phyloP scores from a whole-genome alignment of 208 protist genomes.

The Wallacemonas collosoma region DNA sequence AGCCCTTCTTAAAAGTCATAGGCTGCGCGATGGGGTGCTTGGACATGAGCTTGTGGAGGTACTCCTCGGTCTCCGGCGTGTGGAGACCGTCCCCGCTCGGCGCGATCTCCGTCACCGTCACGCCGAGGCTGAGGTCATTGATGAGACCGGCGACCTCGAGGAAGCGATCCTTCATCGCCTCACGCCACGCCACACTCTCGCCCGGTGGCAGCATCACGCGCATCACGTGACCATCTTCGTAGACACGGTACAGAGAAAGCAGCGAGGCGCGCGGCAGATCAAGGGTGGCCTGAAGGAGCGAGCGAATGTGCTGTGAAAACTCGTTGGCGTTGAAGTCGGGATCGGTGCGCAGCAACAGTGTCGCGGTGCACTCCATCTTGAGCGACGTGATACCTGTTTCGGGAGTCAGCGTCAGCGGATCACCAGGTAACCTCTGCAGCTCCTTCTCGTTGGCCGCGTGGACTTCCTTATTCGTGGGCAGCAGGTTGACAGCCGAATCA shows the following conservation, averaged over 20 bases:
- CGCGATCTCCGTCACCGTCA: constrained; percentile 78
- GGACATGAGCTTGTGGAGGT: constrained; percentile 73
- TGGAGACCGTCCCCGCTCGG: constrained; percentile 82
- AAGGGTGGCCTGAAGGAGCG: constrained; percentile 76
- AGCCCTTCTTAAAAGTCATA: constrained; percentile 85
- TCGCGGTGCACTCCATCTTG: constrained; percentile 73
- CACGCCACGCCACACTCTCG: constrained; percentile 78
- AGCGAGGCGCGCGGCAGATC: constrained; percentile 78
- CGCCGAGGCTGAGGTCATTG: constrained; percentile 76
- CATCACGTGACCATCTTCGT: constrained; percentile 88
- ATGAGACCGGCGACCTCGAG: constrained; percentile 73
- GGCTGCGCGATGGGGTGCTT: constrained; percentile 88
- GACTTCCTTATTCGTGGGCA: constrained; percentile 88
- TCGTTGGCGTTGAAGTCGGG: constrained; percentile 70
- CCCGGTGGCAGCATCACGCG: constrained; percentile 81
- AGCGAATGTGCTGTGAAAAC: constrained; percentile 73
- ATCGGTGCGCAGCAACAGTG: constrained; percentile 78
- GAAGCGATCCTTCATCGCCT: constrained; percentile 83
- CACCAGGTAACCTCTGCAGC: constrained; percentile 67
- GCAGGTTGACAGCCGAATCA: constrained; percentile 77
- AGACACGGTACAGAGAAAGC: constrained; percentile 77
- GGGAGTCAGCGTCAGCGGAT: constrained; percentile 66
- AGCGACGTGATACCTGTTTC: constrained; percentile 84
- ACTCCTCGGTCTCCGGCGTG: constrained; percentile 79
- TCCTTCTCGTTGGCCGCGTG: constrained; percentile 79